Base-by-base conservation (phyloP, 345 rosid genomes). In the Eucalyptus urophylla region DNA sequence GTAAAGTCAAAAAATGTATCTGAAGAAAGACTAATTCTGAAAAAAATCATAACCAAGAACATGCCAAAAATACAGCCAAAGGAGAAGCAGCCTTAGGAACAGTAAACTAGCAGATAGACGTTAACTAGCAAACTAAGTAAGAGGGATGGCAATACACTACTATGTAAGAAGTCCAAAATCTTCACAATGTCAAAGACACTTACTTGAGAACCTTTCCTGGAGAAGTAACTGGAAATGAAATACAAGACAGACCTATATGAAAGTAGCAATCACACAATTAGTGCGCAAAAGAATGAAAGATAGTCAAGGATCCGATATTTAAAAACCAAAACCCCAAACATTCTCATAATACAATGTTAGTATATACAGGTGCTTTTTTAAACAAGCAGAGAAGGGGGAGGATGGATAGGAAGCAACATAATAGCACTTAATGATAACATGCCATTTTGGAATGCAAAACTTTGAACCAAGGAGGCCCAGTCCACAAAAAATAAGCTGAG, bases 181-280 rank as follows among this genome's bases (percentile, higher is more conserved):
- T 80, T 80, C 58, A 90, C 72, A 87, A 91, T 37, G 89, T 50
- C 80, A 88, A 58, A 90, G 80, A 80, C 50, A 94, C 95, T 95
- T 94, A 95, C 99, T 92, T 97, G 99, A 92, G 97, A 95, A 89
- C 95, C 96, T 92, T 94, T 96, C 87, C 93, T 93, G 87, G 98
- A 95, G 94, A 95, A 96, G 92, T 95, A 97, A 89, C 96, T 91
- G 29, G 94, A 94, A 87, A 95, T 93, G 95, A 97, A 96, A 94
- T 94, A 97, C 93, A 97, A 90, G 91, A 93, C 92, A 90, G 97
- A 93, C 97, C 99, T 47, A 31, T 50, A 86, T 49, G 87, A 86
- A 31, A 47, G 43, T 50, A 49, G 62, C 60, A 50, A 50, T 50
- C 44, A 50, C 54, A 86, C 40, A 49, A 54, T 86, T 50, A 53